Conservation (phyloP, 345 rosid genomes). For the Dipteronia dyeriana region DNA sequence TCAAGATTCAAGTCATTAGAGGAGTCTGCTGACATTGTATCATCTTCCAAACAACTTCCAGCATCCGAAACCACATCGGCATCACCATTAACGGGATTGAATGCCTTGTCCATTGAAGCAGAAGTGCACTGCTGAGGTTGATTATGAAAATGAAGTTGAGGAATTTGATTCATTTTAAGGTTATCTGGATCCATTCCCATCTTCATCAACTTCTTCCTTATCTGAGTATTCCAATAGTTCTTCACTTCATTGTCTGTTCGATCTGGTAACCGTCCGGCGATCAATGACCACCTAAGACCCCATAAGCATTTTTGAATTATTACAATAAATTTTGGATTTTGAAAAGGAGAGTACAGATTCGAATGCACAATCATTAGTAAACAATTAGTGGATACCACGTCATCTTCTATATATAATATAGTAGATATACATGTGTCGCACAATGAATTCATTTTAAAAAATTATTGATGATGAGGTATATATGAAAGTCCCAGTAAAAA, state of each 20-base stretch:
- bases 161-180: slow-evolving; percentile 33
- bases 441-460: no score
- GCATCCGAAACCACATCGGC: slow-evolving; percentile 30
- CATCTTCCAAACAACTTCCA: slow-evolving; percentile 34
- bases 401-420: no score
- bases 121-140: slow-evolving; percentile 12
- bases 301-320: neutral
- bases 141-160: slow-evolving; percentile 3
- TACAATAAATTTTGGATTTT: no score
- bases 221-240: slow-evolving; percentile 51
- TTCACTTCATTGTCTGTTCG: slow-evolving; percentile 55
- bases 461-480: no score
- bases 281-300: slow-evolving; percentile 48
- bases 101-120: neutral
- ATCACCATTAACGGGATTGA: neutral
- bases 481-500: no score
- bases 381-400: no score
- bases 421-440: no score
- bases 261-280: slow-evolving; percentile 58
- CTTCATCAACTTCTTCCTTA: slow-evolving; percentile 42
- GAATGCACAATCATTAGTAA: no score
- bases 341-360: no score
- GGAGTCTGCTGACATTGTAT: slow-evolving; percentile 6
- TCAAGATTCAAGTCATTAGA: slow-evolving; percentile 42
- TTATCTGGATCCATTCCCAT: slow-evolving; percentile 53